A percentile compares a stretch with the other conserved stretches of the same genome.
These are phyloP conservation scores for Letharia columbiana DNA, from an alignment of 495 filamentous ascomycete species.

Conservation along the genomic window DNA sequence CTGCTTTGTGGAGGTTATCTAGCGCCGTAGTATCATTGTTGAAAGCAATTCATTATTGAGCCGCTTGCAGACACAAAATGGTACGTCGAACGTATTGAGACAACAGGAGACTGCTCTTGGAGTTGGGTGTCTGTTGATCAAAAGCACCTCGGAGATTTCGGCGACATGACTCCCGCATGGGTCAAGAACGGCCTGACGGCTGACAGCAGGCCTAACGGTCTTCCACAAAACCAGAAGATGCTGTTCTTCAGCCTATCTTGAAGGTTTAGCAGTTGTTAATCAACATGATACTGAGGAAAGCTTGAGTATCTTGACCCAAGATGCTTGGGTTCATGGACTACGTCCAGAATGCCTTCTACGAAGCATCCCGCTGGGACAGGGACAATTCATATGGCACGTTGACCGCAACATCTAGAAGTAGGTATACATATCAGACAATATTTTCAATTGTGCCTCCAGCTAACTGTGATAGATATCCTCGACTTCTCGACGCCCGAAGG, in stretches of 20 bases:
- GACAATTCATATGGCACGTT: constrained; percentile 89
- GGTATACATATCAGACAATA: not conserved
- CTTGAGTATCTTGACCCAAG: constrained; percentile 6
- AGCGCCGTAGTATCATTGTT: not conserved
- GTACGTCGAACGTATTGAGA: not conserved
- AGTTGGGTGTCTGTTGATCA: not conserved
- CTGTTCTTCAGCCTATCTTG: not conserved
- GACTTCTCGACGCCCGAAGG: constrained; percentile 75
- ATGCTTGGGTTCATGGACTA: constrained; percentile 99
- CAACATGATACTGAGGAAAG: constrained; percentile 7
- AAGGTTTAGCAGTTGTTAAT: not conserved
- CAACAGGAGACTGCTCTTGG: too few relatives aligned
- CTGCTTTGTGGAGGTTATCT: constrained; percentile 8
- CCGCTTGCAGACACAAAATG: not conserved
- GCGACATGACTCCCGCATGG: not conserved
- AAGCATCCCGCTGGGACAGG: constrained; percentile 77
- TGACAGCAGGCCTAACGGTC: not conserved
- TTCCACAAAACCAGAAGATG: not conserved
- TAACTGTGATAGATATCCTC: constrained; percentile 52
- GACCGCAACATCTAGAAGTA: constrained; percentile 78
- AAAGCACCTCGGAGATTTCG: not conserved
- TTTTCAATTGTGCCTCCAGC: not conserved
- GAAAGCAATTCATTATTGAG: not conserved
- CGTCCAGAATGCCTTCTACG: constrained; percentile 85
- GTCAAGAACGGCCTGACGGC: not conserved